Conservation (phyloP, 2,329 filamentous ascomycete genomes). For the Ampelomyces quisqualis region DNA sequence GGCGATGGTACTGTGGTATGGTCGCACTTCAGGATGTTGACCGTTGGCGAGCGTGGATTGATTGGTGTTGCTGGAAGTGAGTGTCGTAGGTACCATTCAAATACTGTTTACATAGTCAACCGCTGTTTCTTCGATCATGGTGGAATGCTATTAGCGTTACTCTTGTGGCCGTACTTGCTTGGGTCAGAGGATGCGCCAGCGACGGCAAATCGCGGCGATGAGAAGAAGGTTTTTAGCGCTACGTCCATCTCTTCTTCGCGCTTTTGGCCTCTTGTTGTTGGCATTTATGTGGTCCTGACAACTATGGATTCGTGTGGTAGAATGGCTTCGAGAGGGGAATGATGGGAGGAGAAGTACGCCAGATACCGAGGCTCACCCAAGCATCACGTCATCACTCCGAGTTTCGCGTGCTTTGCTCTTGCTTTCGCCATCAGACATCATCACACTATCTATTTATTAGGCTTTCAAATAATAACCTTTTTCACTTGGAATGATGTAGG, state of each 20-base stretch:
- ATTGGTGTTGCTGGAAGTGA: slow-evolving; percentile 76
- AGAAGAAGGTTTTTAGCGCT: slow-evolving; percentile 76
- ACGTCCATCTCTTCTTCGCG: slow-evolving; percentile 58
- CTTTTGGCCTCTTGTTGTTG: slow-evolving; percentile 29
- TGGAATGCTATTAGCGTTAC: slow-evolving; percentile 56
- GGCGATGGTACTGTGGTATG: slow-evolving; percentile 68
- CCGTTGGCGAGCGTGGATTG: slow-evolving; percentile 69
- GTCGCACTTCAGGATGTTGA: slow-evolving; percentile 61
- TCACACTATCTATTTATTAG: no score
- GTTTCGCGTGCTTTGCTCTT: slow-evolving; percentile 12
- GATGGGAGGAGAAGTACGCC: background rate
- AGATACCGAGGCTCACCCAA: background rate
- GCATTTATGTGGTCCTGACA: slow-evolving; percentile 14
- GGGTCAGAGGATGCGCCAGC: slow-evolving; percentile 85
- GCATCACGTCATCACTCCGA: slow-evolving; percentile 21
- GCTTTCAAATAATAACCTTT: no score
- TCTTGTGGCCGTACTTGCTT: slow-evolving; percentile 84
- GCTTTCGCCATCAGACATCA: no score
- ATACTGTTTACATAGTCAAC: slow-evolving; percentile 58
- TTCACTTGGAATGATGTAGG: no score
- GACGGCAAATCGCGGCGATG: slow-evolving; percentile 77
- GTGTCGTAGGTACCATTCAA: slow-evolving; percentile 83
- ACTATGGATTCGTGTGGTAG: background rate
- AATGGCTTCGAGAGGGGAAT: background rate
- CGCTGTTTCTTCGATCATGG: background rate